A percentile compares a stretch with the other conserved stretches of the same genome.
Conservation (phyloP, 192 early-diverging fungal genomes). For the Entomortierella parvispora region DNA sequence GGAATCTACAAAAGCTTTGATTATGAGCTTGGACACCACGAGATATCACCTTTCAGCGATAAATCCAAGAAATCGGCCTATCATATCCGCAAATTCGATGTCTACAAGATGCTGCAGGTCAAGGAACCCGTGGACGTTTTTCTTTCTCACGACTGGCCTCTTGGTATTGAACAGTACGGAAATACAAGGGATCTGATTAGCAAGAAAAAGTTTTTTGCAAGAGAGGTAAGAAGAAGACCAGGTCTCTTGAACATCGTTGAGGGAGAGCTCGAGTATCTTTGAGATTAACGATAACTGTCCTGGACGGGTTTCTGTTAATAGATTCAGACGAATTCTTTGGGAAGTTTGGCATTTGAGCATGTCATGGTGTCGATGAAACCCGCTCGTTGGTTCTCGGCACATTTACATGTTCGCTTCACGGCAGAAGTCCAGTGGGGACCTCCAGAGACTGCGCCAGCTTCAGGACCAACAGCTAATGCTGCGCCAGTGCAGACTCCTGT, state of each 20-base stretch:
- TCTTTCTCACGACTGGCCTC: slow-evolving; percentile 97
- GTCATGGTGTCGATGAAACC: slow-evolving; percentile 84
- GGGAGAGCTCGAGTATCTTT: not conserved
- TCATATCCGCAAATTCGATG: slow-evolving; percentile 88
- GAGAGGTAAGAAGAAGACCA: slow-evolving; percentile 67
- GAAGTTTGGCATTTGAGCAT: slow-evolving; percentile 75
- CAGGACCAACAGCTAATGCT: not conserved
- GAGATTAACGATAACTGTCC: not conserved
- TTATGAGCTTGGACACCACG: slow-evolving; percentile 77
- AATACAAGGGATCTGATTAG: slow-evolving; percentile 68
- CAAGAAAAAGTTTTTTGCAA: slow-evolving; percentile 77
- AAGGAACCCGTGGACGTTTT: slow-evolving; percentile 86
- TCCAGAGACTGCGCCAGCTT: not conserved
- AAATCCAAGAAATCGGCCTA: slow-evolving; percentile 78
- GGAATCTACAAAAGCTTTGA: slow-evolving; percentile 85
- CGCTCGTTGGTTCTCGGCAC: slow-evolving; percentile 93
- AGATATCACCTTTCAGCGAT: slow-evolving; percentile 79
- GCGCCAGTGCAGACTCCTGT: not conserved
- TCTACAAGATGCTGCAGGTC: slow-evolving; percentile 79
- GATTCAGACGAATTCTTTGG: slow-evolving; percentile 77
- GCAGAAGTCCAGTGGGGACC: slow-evolving; percentile 69
- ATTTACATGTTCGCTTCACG: slow-evolving; percentile 92
- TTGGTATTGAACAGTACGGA: slow-evolving; percentile 84
- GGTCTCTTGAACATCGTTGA: not conserved
- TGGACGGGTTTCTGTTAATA: slow-evolving; percentile 27